Conservation (phyloP, 306 rosid species). For the Macrotyloma uniflorum region DNA sequence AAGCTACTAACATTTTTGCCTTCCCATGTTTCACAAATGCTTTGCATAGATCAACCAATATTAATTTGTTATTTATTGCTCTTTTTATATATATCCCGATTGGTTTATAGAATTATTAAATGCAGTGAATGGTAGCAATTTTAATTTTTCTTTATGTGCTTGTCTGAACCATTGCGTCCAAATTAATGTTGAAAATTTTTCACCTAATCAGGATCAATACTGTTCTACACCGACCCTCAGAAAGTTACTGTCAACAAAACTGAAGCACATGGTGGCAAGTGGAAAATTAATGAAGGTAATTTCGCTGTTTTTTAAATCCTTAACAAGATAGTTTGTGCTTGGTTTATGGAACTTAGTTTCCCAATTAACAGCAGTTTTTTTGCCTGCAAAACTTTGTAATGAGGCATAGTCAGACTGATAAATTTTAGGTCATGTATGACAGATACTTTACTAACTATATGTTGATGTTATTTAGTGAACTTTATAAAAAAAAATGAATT, state of each 20-base stretch:
- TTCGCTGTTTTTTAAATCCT: conserved; percentile 16
- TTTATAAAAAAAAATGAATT: conserved; percentile 22
- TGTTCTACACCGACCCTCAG: conserved; percentile 75
- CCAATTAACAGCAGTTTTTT: conserved; percentile 2
- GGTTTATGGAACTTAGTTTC: conserved; percentile 29
- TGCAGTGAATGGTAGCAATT: conserved; percentile 1
- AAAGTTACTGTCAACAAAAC: conserved; percentile 65
- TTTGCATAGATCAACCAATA: not conserved
- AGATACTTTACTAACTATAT: not conserved
- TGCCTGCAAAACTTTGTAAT: conserved; percentile 29
- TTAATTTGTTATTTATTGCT: conserved; percentile 15
- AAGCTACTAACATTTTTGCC: not conserved
- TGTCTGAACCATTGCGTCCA: conserved; percentile 12
- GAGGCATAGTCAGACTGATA: conserved; percentile 10
- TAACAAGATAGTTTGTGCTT: not conserved
- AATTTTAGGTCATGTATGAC: conserved; percentile 16
- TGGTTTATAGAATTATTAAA: conserved; percentile 24
- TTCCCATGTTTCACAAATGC: conserved; percentile 14
- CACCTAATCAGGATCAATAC: conserved; percentile 65
- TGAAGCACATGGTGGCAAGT: conserved; percentile 76
- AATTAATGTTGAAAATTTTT: conserved; percentile 37
- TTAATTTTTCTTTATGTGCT: conserved; percentile 5
- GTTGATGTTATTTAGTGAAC: conserved; percentile 4
- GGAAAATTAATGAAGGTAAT: conserved; percentile 89
- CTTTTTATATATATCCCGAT: conserved; percentile 8